phyloP scores from a whole-genome alignment of 805 yeast genomes.

The Pichia gijzeniarum region DNA sequence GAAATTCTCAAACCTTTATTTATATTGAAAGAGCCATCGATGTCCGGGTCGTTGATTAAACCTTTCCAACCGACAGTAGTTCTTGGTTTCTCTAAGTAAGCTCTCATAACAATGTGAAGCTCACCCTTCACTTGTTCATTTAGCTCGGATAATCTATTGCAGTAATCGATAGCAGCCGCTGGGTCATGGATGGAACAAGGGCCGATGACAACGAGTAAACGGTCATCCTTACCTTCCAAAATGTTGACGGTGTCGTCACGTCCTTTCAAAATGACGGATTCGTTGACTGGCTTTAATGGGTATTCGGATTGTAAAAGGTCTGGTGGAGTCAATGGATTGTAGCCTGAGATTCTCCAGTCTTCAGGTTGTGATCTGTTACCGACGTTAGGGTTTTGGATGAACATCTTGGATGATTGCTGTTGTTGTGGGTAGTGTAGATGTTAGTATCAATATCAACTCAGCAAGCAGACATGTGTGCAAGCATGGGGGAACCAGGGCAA shows the following conservation, averaged over 20 bases:
- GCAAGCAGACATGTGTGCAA: too few species aligned
- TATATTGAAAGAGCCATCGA: conserved; percentile 86
- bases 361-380: conserved; percentile 79
- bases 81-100: conserved; percentile 96
- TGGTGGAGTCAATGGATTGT: conserved; percentile 95
- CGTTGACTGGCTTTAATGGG: conserved; percentile 57
- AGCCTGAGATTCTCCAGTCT: conserved; percentile 78
- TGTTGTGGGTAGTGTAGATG: neutral
- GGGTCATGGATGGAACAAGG: conserved; percentile 98
- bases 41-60: conserved; percentile 92
- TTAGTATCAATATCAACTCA: too few species aligned
- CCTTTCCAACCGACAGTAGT: conserved; percentile 99
- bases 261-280: conserved; percentile 62
- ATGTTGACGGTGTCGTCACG: conserved; percentile 70
- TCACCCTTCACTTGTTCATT: conserved; percentile 64
- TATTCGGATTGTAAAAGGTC: conserved; percentile 83
- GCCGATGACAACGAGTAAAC: conserved; percentile 84
- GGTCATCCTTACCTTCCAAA: conserved; percentile 76
- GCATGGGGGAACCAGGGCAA: too few species aligned
- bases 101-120: conserved; percentile 88
- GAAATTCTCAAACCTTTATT: conserved; percentile 89
- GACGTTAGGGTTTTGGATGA: conserved; percentile 72
- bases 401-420: conserved; percentile 45
- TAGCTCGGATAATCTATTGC: conserved; percentile 52
- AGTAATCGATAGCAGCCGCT: conserved; percentile 84